Percentiles rank a stretch among this genome's conserved stretches.
These are phyloP conservation scores for Botryotinia globosa DNA, from an alignment of 2,329 filamentous ascomycete genomes.

Conservation along the genomic window DNA sequence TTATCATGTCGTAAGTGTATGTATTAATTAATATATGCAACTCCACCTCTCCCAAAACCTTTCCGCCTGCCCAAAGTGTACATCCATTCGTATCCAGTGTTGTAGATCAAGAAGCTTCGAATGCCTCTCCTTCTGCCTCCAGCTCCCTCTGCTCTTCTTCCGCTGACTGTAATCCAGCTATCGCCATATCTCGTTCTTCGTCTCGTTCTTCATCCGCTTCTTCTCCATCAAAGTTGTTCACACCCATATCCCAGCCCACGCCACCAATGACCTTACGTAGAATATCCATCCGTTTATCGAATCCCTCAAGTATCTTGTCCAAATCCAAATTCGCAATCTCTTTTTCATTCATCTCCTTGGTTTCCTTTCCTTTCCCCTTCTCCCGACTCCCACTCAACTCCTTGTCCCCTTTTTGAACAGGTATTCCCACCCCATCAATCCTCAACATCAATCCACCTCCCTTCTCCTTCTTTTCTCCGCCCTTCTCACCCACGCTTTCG, in stretches of 20 bases:
- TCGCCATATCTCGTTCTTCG: constrained; percentile 11
- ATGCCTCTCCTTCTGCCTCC: background rate
- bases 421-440: constrained; percentile 52
- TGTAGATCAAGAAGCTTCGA: constrained; percentile 1
- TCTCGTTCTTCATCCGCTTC: constrained; percentile 15
- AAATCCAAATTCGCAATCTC: constrained; percentile 47
- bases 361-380: constrained; percentile 16
- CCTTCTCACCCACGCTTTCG: constrained; percentile 46
- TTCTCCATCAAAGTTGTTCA: constrained; percentile 1
- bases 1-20: background rate
- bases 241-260: constrained; percentile 24
- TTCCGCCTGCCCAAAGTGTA: background rate
- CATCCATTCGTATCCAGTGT: background rate
- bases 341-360: constrained; percentile 11
- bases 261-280: constrained; percentile 50
- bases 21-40: background rate
- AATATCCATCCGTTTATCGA: constrained; percentile 55
- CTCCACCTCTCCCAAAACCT: background rate
- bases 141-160: background rate
- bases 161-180: background rate
- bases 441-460: constrained; percentile 52
- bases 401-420: background rate
- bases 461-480: constrained; percentile 22
- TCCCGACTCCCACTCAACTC: constrained; percentile 14
- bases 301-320: constrained; percentile 52